phyloP scores from a whole-genome alignment of 306 rosid species.

The Acacia confusa region DNA sequence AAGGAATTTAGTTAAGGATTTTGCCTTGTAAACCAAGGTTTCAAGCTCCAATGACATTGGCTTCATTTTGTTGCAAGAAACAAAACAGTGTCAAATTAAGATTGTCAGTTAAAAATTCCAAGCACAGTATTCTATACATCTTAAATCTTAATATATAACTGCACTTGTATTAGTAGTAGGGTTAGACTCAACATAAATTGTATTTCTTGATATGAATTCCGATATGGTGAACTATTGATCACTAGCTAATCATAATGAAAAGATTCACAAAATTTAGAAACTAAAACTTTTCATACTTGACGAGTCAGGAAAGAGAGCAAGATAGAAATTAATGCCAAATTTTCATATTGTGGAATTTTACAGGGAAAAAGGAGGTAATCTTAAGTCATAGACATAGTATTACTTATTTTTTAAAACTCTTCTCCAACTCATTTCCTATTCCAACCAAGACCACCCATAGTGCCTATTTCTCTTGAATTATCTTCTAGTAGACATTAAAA shows the following conservation, averaged over 20 bases:
- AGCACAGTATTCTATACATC: neutral
- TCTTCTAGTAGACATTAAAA: neutral
- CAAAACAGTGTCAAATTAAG: conserved; percentile 29
- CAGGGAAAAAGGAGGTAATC: neutral
- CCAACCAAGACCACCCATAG: neutral
- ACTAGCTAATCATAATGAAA: neutral
- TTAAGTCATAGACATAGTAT: neutral
- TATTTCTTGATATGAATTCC: neutral
- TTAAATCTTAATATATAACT: neutral
- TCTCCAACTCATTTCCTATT: neutral
- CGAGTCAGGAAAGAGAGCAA: neutral
- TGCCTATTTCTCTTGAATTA: neutral
- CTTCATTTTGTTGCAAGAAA: conserved; percentile 32
- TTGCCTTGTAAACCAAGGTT: conserved; percentile 53
- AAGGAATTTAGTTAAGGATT: conserved; percentile 52
- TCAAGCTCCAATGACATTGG: conserved; percentile 51
- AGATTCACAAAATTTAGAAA: neutral
- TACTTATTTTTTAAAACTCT: neutral
- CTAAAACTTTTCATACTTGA: neutral
- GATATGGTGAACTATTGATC: neutral
- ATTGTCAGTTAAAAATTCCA: conserved; percentile 18
- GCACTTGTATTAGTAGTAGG: neutral
- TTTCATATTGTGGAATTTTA: neutral
- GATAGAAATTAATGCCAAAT: neutral
- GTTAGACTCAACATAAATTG: neutral